These are phyloP conservation scores for Sanghuangporus weigelae DNA, from an alignment of 1,284 basidiomycete genomes.

Conservation along the genomic window DNA sequence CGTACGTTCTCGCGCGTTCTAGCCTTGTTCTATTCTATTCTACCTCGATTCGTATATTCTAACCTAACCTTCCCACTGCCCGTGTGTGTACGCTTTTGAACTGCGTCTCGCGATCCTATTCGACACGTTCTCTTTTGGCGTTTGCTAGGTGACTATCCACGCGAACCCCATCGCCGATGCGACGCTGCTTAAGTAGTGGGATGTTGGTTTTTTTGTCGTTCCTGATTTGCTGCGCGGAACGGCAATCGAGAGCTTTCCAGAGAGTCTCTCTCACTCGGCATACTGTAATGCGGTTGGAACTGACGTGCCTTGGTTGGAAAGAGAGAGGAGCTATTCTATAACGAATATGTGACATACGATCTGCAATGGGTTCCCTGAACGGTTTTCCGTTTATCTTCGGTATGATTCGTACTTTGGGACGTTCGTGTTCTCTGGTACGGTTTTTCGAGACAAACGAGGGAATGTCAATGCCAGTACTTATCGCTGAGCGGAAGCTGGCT, in stretches of 20 bases:
- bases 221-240: not conserved
- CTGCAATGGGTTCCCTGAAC: too few relatives aligned
- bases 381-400: too few relatives aligned
- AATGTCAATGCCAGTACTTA: too few relatives aligned
- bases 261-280: too few relatives aligned
- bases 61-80: not conserved
- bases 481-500: too few relatives aligned
- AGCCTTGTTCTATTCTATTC: not conserved
- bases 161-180: slow-evolving; percentile 90
- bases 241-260: not conserved
- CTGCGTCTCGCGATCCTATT: slow-evolving; percentile 8
- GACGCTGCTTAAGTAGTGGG: slow-evolving; percentile 30
- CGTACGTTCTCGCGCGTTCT: slow-evolving; percentile 3
- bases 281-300: too few relatives aligned
- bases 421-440: too few relatives aligned
- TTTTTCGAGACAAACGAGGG: too few relatives aligned
- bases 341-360: too few relatives aligned
- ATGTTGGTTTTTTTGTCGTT: not conserved
- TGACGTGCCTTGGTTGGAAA: too few relatives aligned
- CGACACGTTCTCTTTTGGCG: not conserved
- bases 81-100: not conserved
- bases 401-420: too few relatives aligned
- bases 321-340: too few relatives aligned
- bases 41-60: not conserved
- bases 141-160: slow-evolving; percentile 79